Conservation (phyloP, 495 filamentous ascomycete species). For the Lasiosphaeriaceae sp. region DNA sequence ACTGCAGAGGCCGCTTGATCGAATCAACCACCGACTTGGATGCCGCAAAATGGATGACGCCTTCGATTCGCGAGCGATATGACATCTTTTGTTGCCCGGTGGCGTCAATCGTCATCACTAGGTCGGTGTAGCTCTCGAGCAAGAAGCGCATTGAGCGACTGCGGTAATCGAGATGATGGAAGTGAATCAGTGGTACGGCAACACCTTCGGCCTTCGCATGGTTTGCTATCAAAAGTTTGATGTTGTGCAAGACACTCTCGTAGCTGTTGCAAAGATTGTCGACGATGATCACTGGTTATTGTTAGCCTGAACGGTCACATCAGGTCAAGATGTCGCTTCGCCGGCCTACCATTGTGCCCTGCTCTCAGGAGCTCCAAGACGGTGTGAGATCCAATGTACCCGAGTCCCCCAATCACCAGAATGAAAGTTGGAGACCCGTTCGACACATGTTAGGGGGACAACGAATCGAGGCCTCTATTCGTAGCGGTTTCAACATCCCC, state of each 20-base stretch:
- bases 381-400: constrained; percentile 65
- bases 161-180: constrained; percentile 58
- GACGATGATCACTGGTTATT: constrained; percentile 47
- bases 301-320: too few species aligned
- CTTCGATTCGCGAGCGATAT: constrained; percentile 48
- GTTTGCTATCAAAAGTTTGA: constrained; percentile 45
- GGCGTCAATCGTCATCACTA: constrained; percentile 34
- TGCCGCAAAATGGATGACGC: constrained; percentile 64
- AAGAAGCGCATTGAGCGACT: constrained; percentile 29
- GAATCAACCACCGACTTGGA: constrained; percentile 30
- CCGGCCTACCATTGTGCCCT: constrained; percentile 51
- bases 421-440: constrained; percentile 33
- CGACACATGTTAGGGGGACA: background rate
- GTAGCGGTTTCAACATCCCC: background rate
- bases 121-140: constrained; percentile 24
- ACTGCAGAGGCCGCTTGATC: constrained; percentile 52
- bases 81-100: constrained; percentile 41
- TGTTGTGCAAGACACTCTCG: constrained; percentile 49
- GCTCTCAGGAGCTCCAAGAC: constrained; percentile 58
- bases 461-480: background rate
- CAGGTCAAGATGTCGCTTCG: too few species aligned
- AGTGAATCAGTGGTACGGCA: constrained; percentile 47
- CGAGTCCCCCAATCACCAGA: constrained; percentile 61
- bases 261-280: constrained; percentile 63
- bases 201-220: constrained; percentile 37